phyloP scores from a whole-genome alignment of 208 protist species.

The Leishmania guyanensis region DNA sequence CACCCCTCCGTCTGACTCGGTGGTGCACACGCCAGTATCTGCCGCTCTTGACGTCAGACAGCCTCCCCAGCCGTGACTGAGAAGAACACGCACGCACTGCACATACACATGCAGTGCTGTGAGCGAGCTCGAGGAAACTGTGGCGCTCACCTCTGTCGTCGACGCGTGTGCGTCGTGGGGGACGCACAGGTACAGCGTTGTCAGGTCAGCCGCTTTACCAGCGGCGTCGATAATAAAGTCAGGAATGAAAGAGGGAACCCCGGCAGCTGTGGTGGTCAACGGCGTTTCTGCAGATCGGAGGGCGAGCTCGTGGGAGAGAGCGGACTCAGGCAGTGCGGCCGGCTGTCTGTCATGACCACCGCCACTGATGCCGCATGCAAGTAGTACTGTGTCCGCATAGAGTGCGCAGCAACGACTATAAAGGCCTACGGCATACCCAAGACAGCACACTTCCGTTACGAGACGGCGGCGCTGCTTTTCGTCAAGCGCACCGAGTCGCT shows the following conservation, averaged over 20 bases:
- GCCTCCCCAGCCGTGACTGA: slow-evolving; percentile 22
- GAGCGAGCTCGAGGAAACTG: slow-evolving; percentile 7
- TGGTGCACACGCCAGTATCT: neutral
- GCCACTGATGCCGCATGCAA: neutral
- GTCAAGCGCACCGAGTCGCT: slow-evolving; percentile 9
- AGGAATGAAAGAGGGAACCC: neutral
- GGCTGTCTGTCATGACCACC: neutral
- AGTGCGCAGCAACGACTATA: slow-evolving; percentile 30
- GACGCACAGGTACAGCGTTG: slow-evolving; percentile 21
- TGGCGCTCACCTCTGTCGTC: neutral
- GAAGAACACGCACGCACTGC: slow-evolving; percentile 28
- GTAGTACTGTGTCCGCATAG: slow-evolving; percentile 23
- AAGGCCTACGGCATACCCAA: slow-evolving; percentile 29
- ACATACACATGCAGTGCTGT: slow-evolving; percentile 18
- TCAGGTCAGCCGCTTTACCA: slow-evolving; percentile 23
- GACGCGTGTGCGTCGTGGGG: neutral
- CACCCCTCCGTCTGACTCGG: neutral
- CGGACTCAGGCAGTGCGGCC: neutral
- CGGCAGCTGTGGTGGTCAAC: neutral
- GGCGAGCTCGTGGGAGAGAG: neutral
- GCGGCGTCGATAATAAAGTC: slow-evolving; percentile 38
- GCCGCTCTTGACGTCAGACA: neutral
- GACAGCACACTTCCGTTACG: slow-evolving; percentile 23
- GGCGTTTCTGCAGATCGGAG: neutral
- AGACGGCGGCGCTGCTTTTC: slow-evolving; percentile 24